These are phyloP conservation scores for Oryza coarctata DNA, from an alignment of 176 grass and related monocot species.

Conservation along the genomic window DNA sequence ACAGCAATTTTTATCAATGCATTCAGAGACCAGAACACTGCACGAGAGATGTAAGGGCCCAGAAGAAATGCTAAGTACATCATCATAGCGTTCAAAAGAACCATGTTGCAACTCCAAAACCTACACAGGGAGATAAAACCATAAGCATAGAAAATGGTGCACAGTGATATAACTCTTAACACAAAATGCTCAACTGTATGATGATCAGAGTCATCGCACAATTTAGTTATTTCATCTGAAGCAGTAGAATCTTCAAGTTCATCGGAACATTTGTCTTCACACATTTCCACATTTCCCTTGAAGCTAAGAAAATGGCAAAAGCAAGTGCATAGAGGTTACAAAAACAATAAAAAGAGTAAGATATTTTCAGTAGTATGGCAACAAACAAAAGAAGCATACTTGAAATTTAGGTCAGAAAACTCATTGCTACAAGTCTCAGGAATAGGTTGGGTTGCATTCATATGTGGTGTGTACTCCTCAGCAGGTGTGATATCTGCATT, in stretches of 20 bases:
- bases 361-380: constrained; percentile 21
- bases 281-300: constrained; percentile 39
- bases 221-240: constrained; percentile 64
- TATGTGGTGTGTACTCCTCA: constrained; percentile 27
- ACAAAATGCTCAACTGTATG: constrained; percentile 60
- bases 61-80: constrained; percentile 82
- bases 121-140: constrained; percentile 38
- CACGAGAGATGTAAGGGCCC: constrained; percentile 75
- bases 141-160: constrained; percentile 26
- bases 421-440: constrained; percentile 44
- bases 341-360: neutral
- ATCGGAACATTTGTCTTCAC: constrained; percentile 37
- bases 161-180: constrained; percentile 31
- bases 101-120: constrained; percentile 41
- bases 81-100: constrained; percentile 46
- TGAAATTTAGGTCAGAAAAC: constrained; percentile 44
- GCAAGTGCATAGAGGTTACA: constrained; percentile 5
- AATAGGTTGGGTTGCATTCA: constrained; percentile 52
- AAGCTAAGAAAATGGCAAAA: constrained; percentile 31
- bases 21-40: constrained; percentile 73
- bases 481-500: constrained; percentile 42
- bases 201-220: constrained; percentile 45
- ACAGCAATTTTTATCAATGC: constrained; percentile 74
- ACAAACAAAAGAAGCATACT: constrained; percentile 47
- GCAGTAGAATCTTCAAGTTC: constrained; percentile 48